Evolutionary conservation across 345 rosid genomes (phyloP).

Genomic region (Cochlearia excelsa): DNA sequence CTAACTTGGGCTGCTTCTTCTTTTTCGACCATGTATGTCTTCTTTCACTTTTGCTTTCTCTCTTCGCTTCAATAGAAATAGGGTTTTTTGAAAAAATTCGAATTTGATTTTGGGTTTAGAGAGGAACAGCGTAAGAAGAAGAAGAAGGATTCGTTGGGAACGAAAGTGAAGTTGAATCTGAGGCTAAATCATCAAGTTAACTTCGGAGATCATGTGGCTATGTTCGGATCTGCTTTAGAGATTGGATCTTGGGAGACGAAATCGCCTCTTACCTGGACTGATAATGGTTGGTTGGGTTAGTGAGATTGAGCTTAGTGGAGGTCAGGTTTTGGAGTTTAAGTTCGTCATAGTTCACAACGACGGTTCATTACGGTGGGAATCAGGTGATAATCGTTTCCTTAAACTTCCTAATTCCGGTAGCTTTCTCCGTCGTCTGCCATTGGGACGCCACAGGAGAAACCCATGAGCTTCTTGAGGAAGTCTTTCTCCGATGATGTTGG

Average conservation of each 20-base stretch:
- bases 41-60: not conserved
- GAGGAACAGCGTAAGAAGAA: conserved; percentile 47
- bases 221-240: conserved; percentile 74
- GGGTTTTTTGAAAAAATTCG: not conserved
- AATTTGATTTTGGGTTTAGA: conserved; percentile 33
- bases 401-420: conserved; percentile 61
- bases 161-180: conserved; percentile 51
- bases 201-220: conserved; percentile 70
- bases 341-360: conserved; percentile 49
- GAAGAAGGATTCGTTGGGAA: conserved; percentile 40
- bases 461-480: conserved; percentile 48
- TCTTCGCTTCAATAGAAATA: not conserved
- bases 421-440: conserved; percentile 54
- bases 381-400: conserved; percentile 63
- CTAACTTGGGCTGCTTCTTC: conserved; percentile 27
- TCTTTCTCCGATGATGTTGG: conserved; percentile 24
- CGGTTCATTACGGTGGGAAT: conserved; percentile 68
- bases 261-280: conserved; percentile 70
- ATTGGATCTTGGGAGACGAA: conserved; percentile 88
- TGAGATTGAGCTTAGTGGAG: conserved; percentile 56
- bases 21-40: conserved; percentile 29
- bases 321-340: conserved; percentile 62
- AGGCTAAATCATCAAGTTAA: conserved; percentile 73
- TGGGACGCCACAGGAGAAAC: conserved; percentile 70
- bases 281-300: conserved; percentile 70